A percentile compares a stretch with the other conserved stretches of the same genome.
Conservation (phyloP, 75 land plant genomes). For the Ceratopteris richardii region DNA sequence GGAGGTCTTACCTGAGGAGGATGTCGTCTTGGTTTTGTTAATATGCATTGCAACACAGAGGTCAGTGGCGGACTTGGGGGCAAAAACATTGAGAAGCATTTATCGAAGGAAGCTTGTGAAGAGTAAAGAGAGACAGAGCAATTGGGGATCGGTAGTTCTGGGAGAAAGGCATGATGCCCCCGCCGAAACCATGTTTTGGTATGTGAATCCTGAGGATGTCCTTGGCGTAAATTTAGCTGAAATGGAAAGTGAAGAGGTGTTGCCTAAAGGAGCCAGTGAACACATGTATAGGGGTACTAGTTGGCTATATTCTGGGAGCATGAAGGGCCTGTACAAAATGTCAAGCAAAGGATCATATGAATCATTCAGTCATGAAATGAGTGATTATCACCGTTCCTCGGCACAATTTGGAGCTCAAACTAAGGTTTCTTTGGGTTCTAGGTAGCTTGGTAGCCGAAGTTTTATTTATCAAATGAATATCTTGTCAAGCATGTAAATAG, state of each 20-base stretch:
- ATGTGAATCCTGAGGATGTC: constrained; percentile 22
- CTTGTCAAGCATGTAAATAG: too few relatives aligned
- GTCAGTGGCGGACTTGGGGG: constrained; percentile 52
- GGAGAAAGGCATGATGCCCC: constrained; percentile 21
- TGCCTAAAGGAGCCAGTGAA: constrained; percentile 4
- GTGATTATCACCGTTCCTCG: neutral
- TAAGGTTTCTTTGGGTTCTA: neutral
- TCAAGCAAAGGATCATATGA: constrained; percentile 3
- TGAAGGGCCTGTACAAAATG: constrained; percentile 1
- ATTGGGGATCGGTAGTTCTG: constrained; percentile 81
- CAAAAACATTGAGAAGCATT: constrained; percentile 42
- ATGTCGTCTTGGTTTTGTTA: constrained; percentile 58
- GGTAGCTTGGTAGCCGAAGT: too few relatives aligned
- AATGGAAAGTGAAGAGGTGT: constrained; percentile 6
- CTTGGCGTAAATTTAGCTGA: constrained; percentile 8
- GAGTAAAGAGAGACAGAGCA: constrained; percentile 42
- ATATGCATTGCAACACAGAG: constrained; percentile 47
- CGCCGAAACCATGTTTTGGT: constrained; percentile 19
- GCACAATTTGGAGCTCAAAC: neutral
- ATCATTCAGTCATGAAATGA: neutral
- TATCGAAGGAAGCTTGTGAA: constrained; percentile 48
- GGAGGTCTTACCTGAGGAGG: constrained; percentile 82
- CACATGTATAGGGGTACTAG: constrained; percentile 9
- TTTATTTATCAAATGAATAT: too few relatives aligned
- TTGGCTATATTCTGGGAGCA: constrained; percentile 9